Percentiles rank a stretch among this genome's conserved stretches.
Conservation (phyloP, 2,329 filamentous ascomycete genomes). For the Microcera coccophila region DNA sequence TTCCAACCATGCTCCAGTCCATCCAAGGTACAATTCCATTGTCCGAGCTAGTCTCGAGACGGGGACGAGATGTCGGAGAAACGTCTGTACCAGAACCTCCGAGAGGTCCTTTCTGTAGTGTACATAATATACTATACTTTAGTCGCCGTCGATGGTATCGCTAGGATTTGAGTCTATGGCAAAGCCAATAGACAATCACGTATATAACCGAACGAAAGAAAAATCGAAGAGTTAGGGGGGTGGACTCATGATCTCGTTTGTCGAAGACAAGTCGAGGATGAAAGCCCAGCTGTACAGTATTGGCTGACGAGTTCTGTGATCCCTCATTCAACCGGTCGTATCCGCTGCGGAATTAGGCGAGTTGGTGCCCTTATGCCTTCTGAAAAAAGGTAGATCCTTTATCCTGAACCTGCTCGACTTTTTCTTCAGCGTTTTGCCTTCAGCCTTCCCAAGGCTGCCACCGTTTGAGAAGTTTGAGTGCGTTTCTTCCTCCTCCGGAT, state of each 20-base stretch:
- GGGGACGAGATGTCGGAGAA: slow-evolving; percentile 1
- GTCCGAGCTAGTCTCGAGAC: slow-evolving; percentile 2
- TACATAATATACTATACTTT: slow-evolving; percentile 28
- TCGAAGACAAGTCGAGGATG: neutral
- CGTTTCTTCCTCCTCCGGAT: slow-evolving; percentile 30
- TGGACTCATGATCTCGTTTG: too few species aligned
- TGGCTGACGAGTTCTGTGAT: slow-evolving; percentile 14
- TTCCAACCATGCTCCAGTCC: slow-evolving; percentile 11
- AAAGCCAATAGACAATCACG: slow-evolving; percentile 8
- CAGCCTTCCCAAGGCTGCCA: slow-evolving; percentile 44
- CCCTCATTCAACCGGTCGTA: slow-evolving; percentile 28
- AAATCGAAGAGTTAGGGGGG: neutral
- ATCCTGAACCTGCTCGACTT: slow-evolving; percentile 61
- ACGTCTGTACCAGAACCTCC: slow-evolving; percentile 1
- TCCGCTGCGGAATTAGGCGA: slow-evolving; percentile 33
- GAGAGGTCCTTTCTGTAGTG: slow-evolving; percentile 16
- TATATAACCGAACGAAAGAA: slow-evolving; percentile 6
- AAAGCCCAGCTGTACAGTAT: neutral
- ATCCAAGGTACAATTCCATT: slow-evolving; percentile 13
- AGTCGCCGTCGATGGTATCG: slow-evolving; percentile 13
- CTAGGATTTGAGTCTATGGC: too few species aligned
- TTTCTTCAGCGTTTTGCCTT: slow-evolving; percentile 54
- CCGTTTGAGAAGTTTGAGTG: slow-evolving; percentile 32
- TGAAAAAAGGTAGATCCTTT: slow-evolving; percentile 56
- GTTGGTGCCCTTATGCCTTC: slow-evolving; percentile 46